Conservation (phyloP, 163 green algal species). For the Scenedesmus sp. region DNA sequence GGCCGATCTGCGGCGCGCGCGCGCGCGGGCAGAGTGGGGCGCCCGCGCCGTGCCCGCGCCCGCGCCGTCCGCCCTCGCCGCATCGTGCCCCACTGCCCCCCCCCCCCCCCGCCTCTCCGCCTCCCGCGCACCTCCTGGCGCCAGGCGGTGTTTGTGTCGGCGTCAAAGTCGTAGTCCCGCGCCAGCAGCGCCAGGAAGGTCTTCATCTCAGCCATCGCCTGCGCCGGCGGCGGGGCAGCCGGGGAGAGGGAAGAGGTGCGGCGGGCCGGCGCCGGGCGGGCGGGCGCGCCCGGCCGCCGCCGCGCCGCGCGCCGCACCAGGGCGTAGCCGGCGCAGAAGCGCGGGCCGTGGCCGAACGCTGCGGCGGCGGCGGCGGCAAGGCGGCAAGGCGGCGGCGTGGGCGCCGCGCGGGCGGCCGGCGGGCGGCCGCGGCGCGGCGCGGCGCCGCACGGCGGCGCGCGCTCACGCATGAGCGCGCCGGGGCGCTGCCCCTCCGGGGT, state of each 20-base stretch:
- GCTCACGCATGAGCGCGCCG: slow-evolving; percentile 21
- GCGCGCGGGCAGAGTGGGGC: background rate
- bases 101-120: no score
- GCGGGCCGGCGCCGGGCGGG: no score
- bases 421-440: no score
- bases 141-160: slow-evolving; percentile 41
- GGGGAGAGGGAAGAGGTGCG: no score
- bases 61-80: background rate
- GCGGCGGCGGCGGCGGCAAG: no score
- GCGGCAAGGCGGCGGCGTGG: no score
- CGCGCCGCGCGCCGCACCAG: no score
- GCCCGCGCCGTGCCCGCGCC: background rate
- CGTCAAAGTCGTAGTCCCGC: slow-evolving; percentile 21
- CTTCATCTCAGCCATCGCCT: slow-evolving; percentile 46
- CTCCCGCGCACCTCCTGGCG: background rate
- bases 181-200: slow-evolving; percentile 43
- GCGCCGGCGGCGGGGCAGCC: slow-evolving; percentile 27
- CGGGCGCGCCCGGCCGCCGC: no score
- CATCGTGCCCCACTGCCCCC: background rate
- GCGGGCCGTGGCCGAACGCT: no score
- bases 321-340: no score
- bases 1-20: slow-evolving; percentile 12
- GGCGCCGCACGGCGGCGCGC: no score
- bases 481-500: slow-evolving; percentile 33
- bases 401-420: no score